Percentiles rank a stretch among this genome's conserved stretches.
These are phyloP conservation scores for Rhodofomes roseus DNA, from an alignment of 1,284 basidiomycete genomes.

Conservation along the genomic window DNA sequence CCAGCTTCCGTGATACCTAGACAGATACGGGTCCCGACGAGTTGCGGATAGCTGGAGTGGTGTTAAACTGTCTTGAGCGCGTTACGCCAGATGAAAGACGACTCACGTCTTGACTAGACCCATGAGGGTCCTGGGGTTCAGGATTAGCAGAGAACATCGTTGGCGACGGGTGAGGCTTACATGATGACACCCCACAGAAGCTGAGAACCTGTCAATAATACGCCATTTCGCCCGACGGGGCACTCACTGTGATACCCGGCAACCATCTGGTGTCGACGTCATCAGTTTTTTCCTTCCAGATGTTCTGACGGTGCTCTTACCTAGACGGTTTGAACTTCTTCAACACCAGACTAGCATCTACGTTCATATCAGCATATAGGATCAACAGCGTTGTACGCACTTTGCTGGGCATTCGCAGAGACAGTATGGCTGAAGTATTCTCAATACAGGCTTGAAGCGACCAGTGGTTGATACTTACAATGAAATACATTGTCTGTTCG, in stretches of 20 bases:
- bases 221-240: neutral
- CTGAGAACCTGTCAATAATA: slow-evolving; percentile 5
- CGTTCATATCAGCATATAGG: neutral
- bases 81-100: no score
- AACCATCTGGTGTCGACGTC: slow-evolving; percentile 20
- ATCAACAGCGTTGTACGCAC: slow-evolving; percentile 29
- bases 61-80: neutral
- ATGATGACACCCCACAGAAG: slow-evolving; percentile 24
- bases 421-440: slow-evolving; percentile 46
- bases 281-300: no score
- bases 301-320: neutral
- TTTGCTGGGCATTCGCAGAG: slow-evolving; percentile 61
- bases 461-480: neutral
- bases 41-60: slow-evolving; percentile 48
- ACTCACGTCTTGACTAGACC: slow-evolving; percentile 58
- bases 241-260: slow-evolving; percentile 26
- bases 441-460: neutral
- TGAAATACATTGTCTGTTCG: no score
- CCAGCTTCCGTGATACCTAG: slow-evolving; percentile 70
- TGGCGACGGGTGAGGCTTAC: slow-evolving; percentile 18
- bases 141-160: slow-evolving; percentile 38
- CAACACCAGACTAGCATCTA: slow-evolving; percentile 22
- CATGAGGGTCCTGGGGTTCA: slow-evolving; percentile 51
- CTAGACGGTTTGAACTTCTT: slow-evolving; percentile 32
- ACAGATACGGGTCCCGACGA: slow-evolving; percentile 54